Base-by-base conservation (phyloP, 2,329 filamentous ascomycete genomes). In the Aspergillus fumigatus region DNA sequence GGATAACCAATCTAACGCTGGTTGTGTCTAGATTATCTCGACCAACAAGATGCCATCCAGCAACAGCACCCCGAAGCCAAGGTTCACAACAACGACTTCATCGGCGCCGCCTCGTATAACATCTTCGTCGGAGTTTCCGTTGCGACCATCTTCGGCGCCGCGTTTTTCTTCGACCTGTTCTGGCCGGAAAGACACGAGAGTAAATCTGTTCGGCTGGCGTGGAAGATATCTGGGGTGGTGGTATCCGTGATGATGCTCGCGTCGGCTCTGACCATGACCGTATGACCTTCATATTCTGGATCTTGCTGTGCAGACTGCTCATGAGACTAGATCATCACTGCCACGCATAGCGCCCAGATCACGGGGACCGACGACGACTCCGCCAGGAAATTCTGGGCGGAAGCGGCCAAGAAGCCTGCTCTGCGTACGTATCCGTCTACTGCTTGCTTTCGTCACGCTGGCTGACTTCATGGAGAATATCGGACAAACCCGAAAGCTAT, bases 121-220 rank as follows among this genome's bases (percentile, higher is more conserved):
- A 83, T 85, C 63, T 84, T 83, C 59, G 78, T 81, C 7, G 82
- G 83, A 21, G 74, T 85, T 32, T 81, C 78, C 19, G 79, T 84
- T 8, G 82, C 82, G 14, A 81, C 78, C 48, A 80, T 85, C 62
- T 85, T 85, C 62, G 82, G 82, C 23, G 77, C 79, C 0, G 82
- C 78, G 0, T 85, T 85, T 73, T 84, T 85, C 74, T 84, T 85
- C 69, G 83, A 85, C 64, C 77, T 85, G 3, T 84, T 84, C 71
- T 85, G 81, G 80, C 82, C 82, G 0, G 81, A 82, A 52, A 75
- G 82, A 50, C 67, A 74, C 9, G 82, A 85, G 59, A 77, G 73
- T 3, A 65, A 59, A 21, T 66, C 73, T 21, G 81, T 84, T 3
- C 77, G 79, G 50, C 62, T 77, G n/a, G 79, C 81, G 0, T 85